These are phyloP conservation scores for Stagonosporopsis vannaccii DNA, from an alignment of 2,329 filamentous ascomycete species.

Conservation along the genomic window DNA sequence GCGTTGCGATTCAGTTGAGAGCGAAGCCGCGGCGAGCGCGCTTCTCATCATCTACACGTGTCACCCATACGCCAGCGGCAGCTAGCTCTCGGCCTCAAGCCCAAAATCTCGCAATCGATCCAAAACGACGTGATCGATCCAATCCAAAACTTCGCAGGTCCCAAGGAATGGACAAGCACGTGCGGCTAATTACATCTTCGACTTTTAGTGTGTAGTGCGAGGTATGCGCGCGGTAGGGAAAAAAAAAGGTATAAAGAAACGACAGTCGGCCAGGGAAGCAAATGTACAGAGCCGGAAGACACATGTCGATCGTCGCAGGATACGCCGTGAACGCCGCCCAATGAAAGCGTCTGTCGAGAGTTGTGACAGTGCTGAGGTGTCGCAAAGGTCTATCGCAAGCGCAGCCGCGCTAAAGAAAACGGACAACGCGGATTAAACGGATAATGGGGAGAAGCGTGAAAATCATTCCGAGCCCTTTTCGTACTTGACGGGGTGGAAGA, in stretches of 20 bases:
- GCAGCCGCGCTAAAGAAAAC: constrained; percentile 27
- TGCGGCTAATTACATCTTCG: constrained; percentile 39
- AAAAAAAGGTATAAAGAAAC: constrained; percentile 21
- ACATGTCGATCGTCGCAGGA: constrained; percentile 16
- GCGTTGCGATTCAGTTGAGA: constrained; percentile 20
- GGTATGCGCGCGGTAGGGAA: constrained; percentile 29
- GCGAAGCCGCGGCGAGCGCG: constrained; percentile 11
- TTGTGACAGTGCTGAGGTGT: constrained; percentile 22
- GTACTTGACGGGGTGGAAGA: constrained; percentile 59
- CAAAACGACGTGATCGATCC: constrained; percentile 7
- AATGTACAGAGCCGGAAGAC: constrained; percentile 20
- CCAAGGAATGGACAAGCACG: constrained; percentile 9
- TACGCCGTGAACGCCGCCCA: constrained; percentile 47
- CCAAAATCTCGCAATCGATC: constrained; percentile 8
- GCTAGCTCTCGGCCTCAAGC: constrained; percentile 3
- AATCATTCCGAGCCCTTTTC: constrained; percentile 51
- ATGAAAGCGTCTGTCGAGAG: constrained; percentile 30
- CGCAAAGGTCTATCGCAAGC: constrained; percentile 36
- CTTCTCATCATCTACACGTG: constrained; percentile 17
- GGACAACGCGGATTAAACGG: constrained; percentile 36
- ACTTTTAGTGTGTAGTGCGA: constrained; percentile 32
- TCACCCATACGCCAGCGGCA: constrained; percentile 10
- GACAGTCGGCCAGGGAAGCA: constrained; percentile 21
- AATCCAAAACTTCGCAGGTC: constrained; percentile 11
- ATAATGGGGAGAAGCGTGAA: constrained; percentile 22